These are phyloP conservation scores for Polytolypa hystricis DNA, from an alignment of 2,329 filamentous ascomycete species.

Conservation along the genomic window DNA sequence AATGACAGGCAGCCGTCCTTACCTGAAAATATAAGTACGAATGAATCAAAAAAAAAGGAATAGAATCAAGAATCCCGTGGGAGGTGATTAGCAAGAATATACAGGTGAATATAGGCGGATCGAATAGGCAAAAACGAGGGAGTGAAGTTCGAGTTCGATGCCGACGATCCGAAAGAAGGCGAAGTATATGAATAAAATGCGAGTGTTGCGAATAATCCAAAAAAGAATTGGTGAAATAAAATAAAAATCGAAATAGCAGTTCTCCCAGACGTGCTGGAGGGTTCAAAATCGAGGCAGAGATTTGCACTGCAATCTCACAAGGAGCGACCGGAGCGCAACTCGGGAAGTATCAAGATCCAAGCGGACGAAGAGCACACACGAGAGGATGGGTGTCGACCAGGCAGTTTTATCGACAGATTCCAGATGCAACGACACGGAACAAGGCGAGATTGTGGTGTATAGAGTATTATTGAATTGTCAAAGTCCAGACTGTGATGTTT, in stretches of 20 bases:
- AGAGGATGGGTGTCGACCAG: not conserved
- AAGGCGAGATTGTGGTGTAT: not conserved
- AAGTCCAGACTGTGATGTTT: not conserved
- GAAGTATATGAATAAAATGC: constrained; percentile 1
- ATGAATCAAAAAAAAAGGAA: not conserved
- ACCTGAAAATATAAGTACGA: no score
- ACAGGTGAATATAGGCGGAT: constrained; percentile 7
- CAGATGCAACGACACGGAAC: not conserved
- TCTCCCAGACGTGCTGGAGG: not conserved
- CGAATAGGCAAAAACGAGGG: not conserved
- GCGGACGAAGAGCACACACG: constrained; percentile 1
- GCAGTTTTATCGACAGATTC: not conserved
- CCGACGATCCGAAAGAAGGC: not conserved
- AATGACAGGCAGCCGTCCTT: no score
- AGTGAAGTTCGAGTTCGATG: not conserved
- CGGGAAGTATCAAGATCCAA: constrained; percentile 1
- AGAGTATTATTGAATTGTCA: not conserved
- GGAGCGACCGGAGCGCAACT: constrained; percentile 4
- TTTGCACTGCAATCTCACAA: constrained; percentile 12
- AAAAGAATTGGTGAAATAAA: not conserved
- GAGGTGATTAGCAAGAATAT: constrained; percentile 12
- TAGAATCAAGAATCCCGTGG: not conserved
- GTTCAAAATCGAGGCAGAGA: constrained; percentile 1
- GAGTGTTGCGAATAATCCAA: not conserved
- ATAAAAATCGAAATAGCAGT: not conserved